Conservation (phyloP, 371 early-diverging fungal species). For the Batkoa obscura region DNA sequence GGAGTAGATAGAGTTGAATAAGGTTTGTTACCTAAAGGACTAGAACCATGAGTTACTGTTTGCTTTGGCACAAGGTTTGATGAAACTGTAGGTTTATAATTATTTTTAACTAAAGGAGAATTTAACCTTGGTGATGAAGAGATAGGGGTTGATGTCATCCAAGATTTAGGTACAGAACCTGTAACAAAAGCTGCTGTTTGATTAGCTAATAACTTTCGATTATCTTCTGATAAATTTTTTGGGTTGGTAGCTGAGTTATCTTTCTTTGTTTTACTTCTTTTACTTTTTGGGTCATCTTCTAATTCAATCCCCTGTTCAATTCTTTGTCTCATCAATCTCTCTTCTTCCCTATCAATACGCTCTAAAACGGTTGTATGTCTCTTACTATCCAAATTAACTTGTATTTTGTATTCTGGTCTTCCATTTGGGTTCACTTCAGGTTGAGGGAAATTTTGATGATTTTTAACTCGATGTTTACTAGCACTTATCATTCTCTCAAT, state of each 20-base stretch:
- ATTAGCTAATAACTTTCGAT: constrained; percentile 43
- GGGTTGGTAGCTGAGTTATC: constrained; percentile 34
- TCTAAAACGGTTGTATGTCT: constrained; percentile 46
- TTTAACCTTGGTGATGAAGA: constrained; percentile 11
- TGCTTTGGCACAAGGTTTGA: constrained; percentile 1
- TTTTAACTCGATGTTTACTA: constrained; percentile 43
- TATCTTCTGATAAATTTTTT: constrained; percentile 42
- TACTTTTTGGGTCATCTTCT: constrained; percentile 5
- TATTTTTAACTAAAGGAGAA: constrained; percentile 8
- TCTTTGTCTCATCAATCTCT: not conserved
- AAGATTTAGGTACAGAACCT: constrained; percentile 29
- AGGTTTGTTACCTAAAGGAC: not conserved
- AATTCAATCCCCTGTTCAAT: not conserved
- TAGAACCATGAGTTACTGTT: not conserved
- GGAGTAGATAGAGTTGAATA: not conserved
- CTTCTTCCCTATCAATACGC: constrained; percentile 28
- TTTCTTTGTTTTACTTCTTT: constrained; percentile 27
- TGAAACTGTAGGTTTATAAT: not conserved
- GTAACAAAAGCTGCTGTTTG: constrained; percentile 53
- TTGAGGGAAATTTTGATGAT: constrained; percentile 9
- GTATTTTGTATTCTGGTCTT: constrained; percentile 41
- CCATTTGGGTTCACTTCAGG: constrained; percentile 8
- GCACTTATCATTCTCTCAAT: constrained; percentile 41
- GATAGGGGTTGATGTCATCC: constrained; percentile 34
- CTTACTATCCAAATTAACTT: constrained; percentile 38